A percentile compares a stretch with the other conserved stretches of the same genome.
Evolutionary conservation across 768 basidiomycete genomes (phyloP).

Genomic region (Hortiboletus campestris): DNA sequence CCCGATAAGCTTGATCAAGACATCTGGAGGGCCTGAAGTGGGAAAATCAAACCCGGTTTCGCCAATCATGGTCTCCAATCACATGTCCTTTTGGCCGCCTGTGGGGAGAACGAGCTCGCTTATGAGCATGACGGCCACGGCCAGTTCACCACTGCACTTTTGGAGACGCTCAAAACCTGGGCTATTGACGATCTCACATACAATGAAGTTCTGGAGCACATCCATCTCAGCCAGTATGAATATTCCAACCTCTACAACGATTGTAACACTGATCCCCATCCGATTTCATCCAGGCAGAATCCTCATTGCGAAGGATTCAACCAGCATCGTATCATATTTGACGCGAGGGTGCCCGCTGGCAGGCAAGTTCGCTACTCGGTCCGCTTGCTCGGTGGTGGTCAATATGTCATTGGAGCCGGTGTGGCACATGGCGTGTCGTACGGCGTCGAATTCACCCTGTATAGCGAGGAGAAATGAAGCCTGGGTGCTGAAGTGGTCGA

Average conservation of each 20-base stretch:
- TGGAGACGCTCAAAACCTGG: constrained; percentile 9
- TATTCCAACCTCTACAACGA: no score
- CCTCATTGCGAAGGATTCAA: constrained; percentile 31
- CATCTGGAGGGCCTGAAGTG: constrained; percentile 20
- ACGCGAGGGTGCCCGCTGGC: constrained; percentile 15
- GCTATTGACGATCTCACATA: constrained; percentile 24
- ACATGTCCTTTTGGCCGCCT: constrained; percentile 43
- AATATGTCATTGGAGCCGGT: constrained; percentile 25
- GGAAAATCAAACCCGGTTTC: constrained; percentile 19
- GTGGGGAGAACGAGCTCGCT: constrained; percentile 36
- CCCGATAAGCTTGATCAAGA: constrained; percentile 24
- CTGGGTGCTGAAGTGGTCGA: constrained; percentile 3
- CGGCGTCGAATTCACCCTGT: constrained; percentile 21
- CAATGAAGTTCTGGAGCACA: constrained; percentile 17
- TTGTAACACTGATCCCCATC: background rate
- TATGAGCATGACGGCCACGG: constrained; percentile 22
- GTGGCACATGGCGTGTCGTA: constrained; percentile 25
- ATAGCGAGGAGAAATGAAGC: background rate
- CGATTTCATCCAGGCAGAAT: constrained; percentile 17
- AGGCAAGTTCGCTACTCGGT: constrained; percentile 6
- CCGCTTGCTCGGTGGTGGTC: background rate
- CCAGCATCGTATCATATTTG: constrained; percentile 24
- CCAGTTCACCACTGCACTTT: constrained; percentile 26
- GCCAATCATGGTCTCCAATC: constrained; percentile 32
- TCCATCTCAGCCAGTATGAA: constrained; percentile 13